A percentile compares a stretch with the other conserved stretches of the same genome.
Evolutionary conservation across 257 asterid species (phyloP).

Genomic region (Mitragyna speciosa): DNA sequence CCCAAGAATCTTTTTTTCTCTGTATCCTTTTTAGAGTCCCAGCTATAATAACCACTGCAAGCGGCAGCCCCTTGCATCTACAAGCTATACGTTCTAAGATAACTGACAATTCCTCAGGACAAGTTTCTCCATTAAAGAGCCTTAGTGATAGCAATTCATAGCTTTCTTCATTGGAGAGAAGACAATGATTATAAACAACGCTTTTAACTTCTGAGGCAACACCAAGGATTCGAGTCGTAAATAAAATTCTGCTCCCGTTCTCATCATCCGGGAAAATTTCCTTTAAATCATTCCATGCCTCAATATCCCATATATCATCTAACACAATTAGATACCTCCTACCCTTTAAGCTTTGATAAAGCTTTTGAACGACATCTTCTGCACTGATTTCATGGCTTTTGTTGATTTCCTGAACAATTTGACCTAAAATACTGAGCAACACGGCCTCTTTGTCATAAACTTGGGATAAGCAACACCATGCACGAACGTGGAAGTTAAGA

Average conservation of each 20-base stretch:
- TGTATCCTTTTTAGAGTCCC: background rate
- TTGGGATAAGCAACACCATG: too few species aligned
- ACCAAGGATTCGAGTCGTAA: background rate
- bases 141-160: background rate
- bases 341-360: conserved; percentile 4
- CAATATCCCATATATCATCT: conserved; percentile 9
- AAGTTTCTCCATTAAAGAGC: background rate
- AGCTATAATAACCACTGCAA: conserved; percentile 2
- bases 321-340: conserved; percentile 9
- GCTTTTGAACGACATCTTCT: background rate
- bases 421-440: too few species aligned
- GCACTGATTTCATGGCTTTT: background rate
- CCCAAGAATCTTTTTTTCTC: background rate
- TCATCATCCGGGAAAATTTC: background rate
- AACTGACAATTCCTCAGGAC: background rate
- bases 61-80: conserved; percentile 5
- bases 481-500: too few species aligned
- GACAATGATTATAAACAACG: background rate
- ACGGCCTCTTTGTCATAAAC: too few species aligned
- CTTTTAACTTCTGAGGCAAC: background rate
- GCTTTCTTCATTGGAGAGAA: background rate
- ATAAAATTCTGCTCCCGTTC: background rate
- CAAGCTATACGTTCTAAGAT: background rate
- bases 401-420: too few species aligned
- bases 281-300: background rate